Evolutionary conservation across 176 grass and related monocot genomes (phyloP), one percentile per base, ranked within the genome.

Genomic region (Coix lacrymajobi): DNA sequence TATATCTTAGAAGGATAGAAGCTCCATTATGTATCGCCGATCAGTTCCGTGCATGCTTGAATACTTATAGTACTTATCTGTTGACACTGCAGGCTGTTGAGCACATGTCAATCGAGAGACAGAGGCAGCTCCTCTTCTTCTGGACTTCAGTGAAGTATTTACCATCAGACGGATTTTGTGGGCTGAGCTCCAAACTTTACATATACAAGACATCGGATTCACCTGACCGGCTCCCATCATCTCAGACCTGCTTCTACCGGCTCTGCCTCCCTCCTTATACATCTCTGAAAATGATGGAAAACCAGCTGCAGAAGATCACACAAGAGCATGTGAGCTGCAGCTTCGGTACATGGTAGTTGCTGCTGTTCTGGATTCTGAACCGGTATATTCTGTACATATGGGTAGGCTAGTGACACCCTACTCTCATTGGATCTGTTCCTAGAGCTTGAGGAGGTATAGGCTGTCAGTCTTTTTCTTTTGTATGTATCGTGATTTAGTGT

Each of bases 71-170:
- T n/a, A n/a, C n/a, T 51, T 44, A 41, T 75, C 32, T 68, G 13
- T 87, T 69, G 40, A 63, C 51, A 22, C 31, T 17, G 37, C 89
- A 99, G 97, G 89, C 87, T 68, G 91, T 99, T 0, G 93, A 96
- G 66, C 78, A 87, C 77, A 96, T 99, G 97, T 51, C 89, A 24
- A 51, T 90, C 2, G 93, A 99, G 78, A 88, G 85, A 76, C 87
- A 91, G 80, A 96, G 97, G 74, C 82, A 83, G 16, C 91, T 98
- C 11, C 83, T 99, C 69, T 99, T 96, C 81, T 99, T 99, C 73
- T 99, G 97, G 97, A 99, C 93, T 22, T 99, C 97, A 34, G 87
- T 99, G 16, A 99, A 87, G 66, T 99, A 90, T 85, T 86, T 99
- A 26, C 97, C 97, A 17, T 75, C 91, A 0, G 97, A 99, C 57